Conservation (phyloP, 1,284 basidiomycete genomes). For the Peniophora sp. region DNA sequence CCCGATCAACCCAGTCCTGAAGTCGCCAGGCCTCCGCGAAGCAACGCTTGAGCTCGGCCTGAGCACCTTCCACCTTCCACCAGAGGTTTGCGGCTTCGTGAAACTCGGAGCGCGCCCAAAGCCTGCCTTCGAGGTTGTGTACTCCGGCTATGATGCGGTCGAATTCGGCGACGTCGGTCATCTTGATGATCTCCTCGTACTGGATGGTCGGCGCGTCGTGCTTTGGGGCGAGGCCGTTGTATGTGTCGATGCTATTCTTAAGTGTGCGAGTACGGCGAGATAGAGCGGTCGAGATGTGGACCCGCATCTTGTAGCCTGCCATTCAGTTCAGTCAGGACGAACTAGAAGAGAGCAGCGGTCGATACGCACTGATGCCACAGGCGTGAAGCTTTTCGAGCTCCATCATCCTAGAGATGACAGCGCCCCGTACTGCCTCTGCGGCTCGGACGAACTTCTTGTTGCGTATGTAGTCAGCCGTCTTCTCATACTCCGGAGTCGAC, state of each 20-base stretch:
- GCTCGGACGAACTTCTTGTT: too few species aligned
- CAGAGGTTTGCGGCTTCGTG: background rate
- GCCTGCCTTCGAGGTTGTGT: background rate
- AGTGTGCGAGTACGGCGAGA: constrained; percentile 13
- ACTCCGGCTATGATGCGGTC: background rate
- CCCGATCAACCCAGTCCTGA: background rate
- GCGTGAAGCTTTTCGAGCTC: too few species aligned
- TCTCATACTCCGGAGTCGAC: too few species aligned
- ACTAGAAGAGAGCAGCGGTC: background rate
- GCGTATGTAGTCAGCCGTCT: too few species aligned
- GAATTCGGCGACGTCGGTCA: background rate
- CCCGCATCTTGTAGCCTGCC: constrained; percentile 18
- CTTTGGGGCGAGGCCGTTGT: background rate
- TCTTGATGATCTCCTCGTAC: background rate
- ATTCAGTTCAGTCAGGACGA: background rate
- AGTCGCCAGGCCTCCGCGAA: background rate
- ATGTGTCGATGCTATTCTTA: constrained; percentile 10
- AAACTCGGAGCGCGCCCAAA: background rate
- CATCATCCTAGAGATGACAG: too few species aligned
- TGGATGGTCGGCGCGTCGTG: background rate
- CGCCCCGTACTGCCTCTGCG: too few species aligned
- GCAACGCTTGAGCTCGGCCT: background rate
- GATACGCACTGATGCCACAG: constrained; percentile 15
- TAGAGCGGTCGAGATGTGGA: constrained; percentile 14
- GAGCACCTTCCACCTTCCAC: background rate